Percentiles rank a stretch among this genome's conserved stretches.
Conservation (phyloP, 2,329 filamentous ascomycete genomes). For the Daldinia sp. region DNA sequence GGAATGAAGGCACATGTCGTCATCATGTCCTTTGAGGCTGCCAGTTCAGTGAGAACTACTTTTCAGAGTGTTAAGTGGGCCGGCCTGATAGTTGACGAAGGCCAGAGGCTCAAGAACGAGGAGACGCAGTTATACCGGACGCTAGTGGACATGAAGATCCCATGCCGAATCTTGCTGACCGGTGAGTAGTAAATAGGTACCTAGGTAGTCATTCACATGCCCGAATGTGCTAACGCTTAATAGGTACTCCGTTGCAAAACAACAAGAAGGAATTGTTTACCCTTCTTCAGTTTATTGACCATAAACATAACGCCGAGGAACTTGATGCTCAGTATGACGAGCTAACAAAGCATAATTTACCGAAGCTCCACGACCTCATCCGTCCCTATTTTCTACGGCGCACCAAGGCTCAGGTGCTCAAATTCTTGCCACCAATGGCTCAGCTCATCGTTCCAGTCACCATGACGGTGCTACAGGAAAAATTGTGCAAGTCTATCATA, state of each 20-base stretch:
- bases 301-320: conserved; percentile 73
- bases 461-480: conserved; percentile 94
- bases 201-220: not conserved
- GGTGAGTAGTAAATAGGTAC: conserved; percentile 53
- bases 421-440: conserved; percentile 90
- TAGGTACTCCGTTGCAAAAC: conserved; percentile 88
- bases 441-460: conserved; percentile 97
- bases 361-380: conserved; percentile 84
- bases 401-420: conserved; percentile 91
- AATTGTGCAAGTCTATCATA: conserved; percentile 92
- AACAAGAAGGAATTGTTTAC: conserved; percentile 97
- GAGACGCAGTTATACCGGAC: conserved; percentile 83
- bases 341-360: conserved; percentile 86
- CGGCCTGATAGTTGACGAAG: conserved; percentile 92
- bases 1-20: conserved; percentile 90
- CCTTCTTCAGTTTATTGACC: conserved; percentile 92
- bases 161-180: conserved; percentile 88
- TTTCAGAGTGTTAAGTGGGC: conserved; percentile 84
- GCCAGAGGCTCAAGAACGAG: conserved; percentile 95
- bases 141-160: conserved; percentile 78
- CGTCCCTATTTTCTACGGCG: conserved; percentile 77
- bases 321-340: conserved; percentile 81
- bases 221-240: conserved; percentile 37
- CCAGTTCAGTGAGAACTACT: conserved; percentile 77
- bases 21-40: conserved; percentile 94